Conservation (phyloP, 1,284 basidiomycete species). For the Cryptococcus neoformans region DNA sequence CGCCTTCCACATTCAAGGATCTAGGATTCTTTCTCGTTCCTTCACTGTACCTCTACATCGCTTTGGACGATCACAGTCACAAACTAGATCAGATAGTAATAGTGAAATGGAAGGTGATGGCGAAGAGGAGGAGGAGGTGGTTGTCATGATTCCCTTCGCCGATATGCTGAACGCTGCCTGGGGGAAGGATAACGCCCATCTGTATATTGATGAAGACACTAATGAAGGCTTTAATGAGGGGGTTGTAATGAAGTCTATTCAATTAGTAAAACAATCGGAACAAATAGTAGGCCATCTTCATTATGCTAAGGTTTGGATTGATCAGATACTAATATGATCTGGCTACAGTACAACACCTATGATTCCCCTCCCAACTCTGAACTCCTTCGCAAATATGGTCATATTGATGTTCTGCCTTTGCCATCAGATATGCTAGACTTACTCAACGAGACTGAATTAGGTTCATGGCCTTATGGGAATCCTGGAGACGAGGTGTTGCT, state of each 20-base stretch:
- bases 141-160: constrained; percentile 95
- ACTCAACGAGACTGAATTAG: constrained; percentile 19
- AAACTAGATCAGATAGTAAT: background rate
- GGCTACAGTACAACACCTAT: constrained; percentile 85
- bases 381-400: constrained; percentile 87
- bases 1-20: constrained; percentile 86
- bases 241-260: constrained; percentile 13
- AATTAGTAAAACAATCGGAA: constrained; percentile 65
- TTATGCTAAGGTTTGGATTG: background rate
- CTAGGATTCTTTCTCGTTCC: constrained; percentile 79
- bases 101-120: constrained; percentile 23
- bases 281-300: constrained; percentile 68
- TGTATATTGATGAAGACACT: constrained; percentile 25
- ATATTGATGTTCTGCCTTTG: constrained; percentile 74
- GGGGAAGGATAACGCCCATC: constrained; percentile 69
- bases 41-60: constrained; percentile 40
- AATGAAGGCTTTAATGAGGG: constrained; percentile 2
- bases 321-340: background rate
- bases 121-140: constrained; percentile 62
- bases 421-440: constrained; percentile 38
- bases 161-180: constrained; percentile 90
- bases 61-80: constrained; percentile 8
- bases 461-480: constrained; percentile 58
- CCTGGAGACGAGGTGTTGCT: constrained; percentile 85
- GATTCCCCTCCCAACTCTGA: constrained; percentile 94